Conservation (phyloP, 148 eudicot genomes). For the Rhododendron vialii region DNA sequence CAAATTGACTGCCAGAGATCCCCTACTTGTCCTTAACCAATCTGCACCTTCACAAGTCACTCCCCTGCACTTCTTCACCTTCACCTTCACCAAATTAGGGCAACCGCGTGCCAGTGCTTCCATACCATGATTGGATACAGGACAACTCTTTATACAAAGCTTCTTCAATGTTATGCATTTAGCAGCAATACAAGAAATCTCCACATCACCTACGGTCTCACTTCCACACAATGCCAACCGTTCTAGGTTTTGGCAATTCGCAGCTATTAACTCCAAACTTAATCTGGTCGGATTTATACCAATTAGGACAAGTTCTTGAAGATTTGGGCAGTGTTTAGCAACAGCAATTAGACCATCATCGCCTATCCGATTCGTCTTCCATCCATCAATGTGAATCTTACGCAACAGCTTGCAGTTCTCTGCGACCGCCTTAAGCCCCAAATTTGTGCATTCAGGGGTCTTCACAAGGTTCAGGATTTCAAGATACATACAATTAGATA, state of each 20-base stretch:
- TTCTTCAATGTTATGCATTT: slow-evolving; percentile 52
- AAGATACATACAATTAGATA: slow-evolving; percentile 33
- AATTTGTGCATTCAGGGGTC: slow-evolving; percentile 51
- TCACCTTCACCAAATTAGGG: slow-evolving; percentile 55
- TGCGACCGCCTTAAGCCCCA: slow-evolving; percentile 38
- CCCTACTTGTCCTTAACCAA: slow-evolving; percentile 42
- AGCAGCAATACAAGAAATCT: slow-evolving; percentile 49
- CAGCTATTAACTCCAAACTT: slow-evolving; percentile 42
- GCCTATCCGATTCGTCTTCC: slow-evolving; percentile 55
- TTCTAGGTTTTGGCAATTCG: slow-evolving; percentile 43
- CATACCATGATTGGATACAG: slow-evolving; percentile 48
- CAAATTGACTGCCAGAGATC: slow-evolving; percentile 34
- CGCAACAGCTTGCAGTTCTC: slow-evolving; percentile 43
- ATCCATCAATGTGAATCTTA: slow-evolving; percentile 61
- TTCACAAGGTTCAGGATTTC: slow-evolving; percentile 51
- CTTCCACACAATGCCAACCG: slow-evolving; percentile 59
- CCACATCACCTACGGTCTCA: slow-evolving; percentile 52
- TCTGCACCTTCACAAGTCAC: slow-evolving; percentile 45
- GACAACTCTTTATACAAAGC: slow-evolving; percentile 56
- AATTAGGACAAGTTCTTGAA: slow-evolving; percentile 50
- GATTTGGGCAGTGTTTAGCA: slow-evolving; percentile 39
- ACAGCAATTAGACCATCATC: slow-evolving; percentile 50
- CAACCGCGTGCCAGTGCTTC: slow-evolving; percentile 55
- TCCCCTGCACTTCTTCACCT: slow-evolving; percentile 56
- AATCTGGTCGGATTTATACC: slow-evolving; percentile 42